phyloP scores from a whole-genome alignment of 352 stramenopile genomes.

The Phytophthora sansomeana region DNA sequence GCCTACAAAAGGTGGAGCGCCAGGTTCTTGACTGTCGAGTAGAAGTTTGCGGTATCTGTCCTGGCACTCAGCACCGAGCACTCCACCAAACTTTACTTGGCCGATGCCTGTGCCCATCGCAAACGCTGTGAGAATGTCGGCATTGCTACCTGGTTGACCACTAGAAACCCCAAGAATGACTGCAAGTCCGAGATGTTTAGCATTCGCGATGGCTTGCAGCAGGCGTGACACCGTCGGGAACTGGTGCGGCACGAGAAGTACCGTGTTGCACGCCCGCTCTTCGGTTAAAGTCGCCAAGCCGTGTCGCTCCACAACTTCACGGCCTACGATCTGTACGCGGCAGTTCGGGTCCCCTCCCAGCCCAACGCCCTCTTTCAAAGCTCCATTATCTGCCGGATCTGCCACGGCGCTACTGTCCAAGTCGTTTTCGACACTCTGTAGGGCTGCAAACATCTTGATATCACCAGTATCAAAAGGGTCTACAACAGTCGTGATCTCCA shows the following conservation, averaged over 20 bases:
- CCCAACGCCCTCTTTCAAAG: slow-evolving; percentile 10
- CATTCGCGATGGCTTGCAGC: slow-evolving; percentile 52
- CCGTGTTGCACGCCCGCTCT: slow-evolving; percentile 68
- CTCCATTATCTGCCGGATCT: slow-evolving; percentile 8
- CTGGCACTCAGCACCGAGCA: slow-evolving; percentile 48
- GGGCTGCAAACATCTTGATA: slow-evolving; percentile 57
- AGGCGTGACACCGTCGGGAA: slow-evolving; percentile 61
- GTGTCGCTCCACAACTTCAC: slow-evolving; percentile 44
- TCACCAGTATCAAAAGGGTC: slow-evolving; percentile 71
- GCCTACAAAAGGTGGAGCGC: slow-evolving; percentile 58
- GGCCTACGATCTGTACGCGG: slow-evolving; percentile 57
- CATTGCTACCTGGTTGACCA: slow-evolving; percentile 39
- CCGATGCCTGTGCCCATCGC: slow-evolving; percentile 60
- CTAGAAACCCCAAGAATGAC: slow-evolving; percentile 58
- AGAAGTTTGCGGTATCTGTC: slow-evolving; percentile 71
- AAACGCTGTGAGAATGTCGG: slow-evolving; percentile 54
- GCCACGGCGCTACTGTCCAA: slow-evolving; percentile 3
- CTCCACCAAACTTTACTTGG: slow-evolving; percentile 79
- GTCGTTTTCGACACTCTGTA: slow-evolving; percentile 60
- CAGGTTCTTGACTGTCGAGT: slow-evolving; percentile 46
- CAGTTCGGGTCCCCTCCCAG: slow-evolving; percentile 58
- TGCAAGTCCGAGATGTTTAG: slow-evolving; percentile 57
- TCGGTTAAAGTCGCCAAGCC: slow-evolving; percentile 53
- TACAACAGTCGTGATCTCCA: slow-evolving; percentile 61
- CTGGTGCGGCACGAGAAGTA: slow-evolving; percentile 59